Evolutionary conservation across 495 filamentous ascomycete genomes (phyloP).

Genomic region (Penicillium parvum): DNA sequence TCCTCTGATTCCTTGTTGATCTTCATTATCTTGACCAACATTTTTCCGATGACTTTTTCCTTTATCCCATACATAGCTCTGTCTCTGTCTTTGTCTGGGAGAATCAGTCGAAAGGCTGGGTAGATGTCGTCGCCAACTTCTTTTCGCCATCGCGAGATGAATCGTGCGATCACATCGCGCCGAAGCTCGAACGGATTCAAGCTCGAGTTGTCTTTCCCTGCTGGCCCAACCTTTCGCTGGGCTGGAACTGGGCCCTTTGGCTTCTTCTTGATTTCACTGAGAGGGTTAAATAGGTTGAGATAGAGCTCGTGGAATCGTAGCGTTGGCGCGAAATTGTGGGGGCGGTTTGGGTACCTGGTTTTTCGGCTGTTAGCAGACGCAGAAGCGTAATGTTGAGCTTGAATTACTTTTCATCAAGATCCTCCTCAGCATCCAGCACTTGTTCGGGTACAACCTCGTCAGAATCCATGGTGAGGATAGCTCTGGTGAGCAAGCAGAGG

Average conservation of each 20-base stretch:
- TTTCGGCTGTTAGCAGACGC: slow-evolving; percentile 22
- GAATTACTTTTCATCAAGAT: slow-evolving; percentile 62
- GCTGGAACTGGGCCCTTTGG: slow-evolving; percentile 47
- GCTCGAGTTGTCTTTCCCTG: slow-evolving; percentile 45
- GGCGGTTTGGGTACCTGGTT: slow-evolving; percentile 79
- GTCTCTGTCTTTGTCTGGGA: slow-evolving; percentile 92
- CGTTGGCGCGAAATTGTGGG: slow-evolving; percentile 72
- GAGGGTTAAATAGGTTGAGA: slow-evolving; percentile 74
- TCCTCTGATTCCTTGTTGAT: slow-evolving; percentile 91
- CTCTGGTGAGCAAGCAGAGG: slow-evolving; percentile 25
- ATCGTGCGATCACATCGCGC: slow-evolving; percentile 81
- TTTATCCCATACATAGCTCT: slow-evolving; percentile 93
- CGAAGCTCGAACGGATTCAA: slow-evolving; percentile 77
- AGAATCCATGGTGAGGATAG: slow-evolving; percentile 37
- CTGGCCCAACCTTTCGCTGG: slow-evolving; percentile 51
- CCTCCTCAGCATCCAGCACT: slow-evolving; percentile 32
- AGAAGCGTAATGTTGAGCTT: neutral
- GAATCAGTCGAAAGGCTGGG: slow-evolving; percentile 84
- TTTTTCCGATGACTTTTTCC: slow-evolving; percentile 82
- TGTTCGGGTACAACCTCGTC: slow-evolving; percentile 36
- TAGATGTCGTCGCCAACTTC: slow-evolving; percentile 91
- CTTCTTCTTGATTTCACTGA: slow-evolving; percentile 79
- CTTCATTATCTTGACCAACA: slow-evolving; percentile 87
- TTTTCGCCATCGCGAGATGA: slow-evolving; percentile 82
- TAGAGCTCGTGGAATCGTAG: slow-evolving; percentile 81